Conservation (phyloP, 495 filamentous ascomycete species). For the Thozetella sp. region DNA sequence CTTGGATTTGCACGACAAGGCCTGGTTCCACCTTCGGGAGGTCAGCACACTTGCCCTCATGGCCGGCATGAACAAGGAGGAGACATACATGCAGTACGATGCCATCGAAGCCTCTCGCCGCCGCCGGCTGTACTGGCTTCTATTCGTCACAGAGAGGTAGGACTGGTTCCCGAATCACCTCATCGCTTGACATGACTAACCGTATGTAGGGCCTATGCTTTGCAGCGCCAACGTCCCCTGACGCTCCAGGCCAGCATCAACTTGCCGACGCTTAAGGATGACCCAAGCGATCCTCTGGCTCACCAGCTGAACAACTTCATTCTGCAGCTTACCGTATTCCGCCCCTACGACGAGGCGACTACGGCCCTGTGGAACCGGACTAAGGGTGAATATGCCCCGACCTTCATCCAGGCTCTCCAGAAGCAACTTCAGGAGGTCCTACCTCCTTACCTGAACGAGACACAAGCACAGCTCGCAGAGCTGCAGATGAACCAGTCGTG, state of each 20-base stretch:
- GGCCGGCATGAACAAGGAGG: conserved; percentile 63
- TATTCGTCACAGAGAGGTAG: conserved; percentile 73
- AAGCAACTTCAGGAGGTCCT: conserved; percentile 67
- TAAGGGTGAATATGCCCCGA: conserved; percentile 53
- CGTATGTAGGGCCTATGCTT: conserved; percentile 62
- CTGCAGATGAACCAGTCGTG: conserved; percentile 76
- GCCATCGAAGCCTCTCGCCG: conserved; percentile 53
- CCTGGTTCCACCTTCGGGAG: conserved; percentile 74
- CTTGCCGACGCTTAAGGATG: conserved; percentile 63
- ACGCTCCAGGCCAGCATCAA: conserved; percentile 60
- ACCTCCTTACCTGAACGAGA: conserved; percentile 61
- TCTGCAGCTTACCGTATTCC: conserved; percentile 67
- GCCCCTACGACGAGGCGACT: conserved; percentile 72
- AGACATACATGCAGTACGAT: conserved; percentile 57
- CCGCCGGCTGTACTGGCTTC: conserved; percentile 69
- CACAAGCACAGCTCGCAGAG: conserved; percentile 71
- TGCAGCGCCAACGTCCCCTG: conserved; percentile 72
- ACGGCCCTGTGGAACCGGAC: conserved; percentile 75
- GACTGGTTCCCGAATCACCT: conserved; percentile 6
- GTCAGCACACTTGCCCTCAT: conserved; percentile 65
- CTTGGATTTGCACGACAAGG: conserved; percentile 70
- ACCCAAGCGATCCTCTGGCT: conserved; percentile 58
- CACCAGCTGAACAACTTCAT: conserved; percentile 61
- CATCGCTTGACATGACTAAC: conserved; percentile 12
- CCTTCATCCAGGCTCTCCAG: conserved; percentile 63